Evolutionary conservation across 106 monocot genomes (phyloP).

Genomic region (Hemerocallis citrina): DNA sequence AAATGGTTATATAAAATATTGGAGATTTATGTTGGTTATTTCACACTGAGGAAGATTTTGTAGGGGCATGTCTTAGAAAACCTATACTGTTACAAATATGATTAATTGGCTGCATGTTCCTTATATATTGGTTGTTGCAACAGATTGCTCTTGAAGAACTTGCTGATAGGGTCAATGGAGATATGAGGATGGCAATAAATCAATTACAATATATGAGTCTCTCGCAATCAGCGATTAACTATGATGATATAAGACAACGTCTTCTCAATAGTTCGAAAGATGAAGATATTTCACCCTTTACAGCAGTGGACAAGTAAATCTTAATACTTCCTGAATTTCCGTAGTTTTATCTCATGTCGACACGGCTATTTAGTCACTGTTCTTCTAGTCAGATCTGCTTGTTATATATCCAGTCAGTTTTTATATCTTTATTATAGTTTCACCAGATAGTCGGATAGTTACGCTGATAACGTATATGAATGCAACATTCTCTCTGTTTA

Average conservation of each 20-base stretch:
- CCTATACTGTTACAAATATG: no score
- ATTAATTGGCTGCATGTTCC: background rate
- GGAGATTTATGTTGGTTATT: no score
- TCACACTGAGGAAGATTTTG: no score
- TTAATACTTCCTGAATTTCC: background rate
- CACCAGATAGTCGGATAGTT: no score
- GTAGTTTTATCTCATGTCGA: constrained; percentile 6
- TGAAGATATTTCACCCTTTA: constrained; percentile 98
- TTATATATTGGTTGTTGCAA: background rate
- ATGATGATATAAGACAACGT: constrained; percentile 84
- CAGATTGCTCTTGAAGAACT: constrained; percentile 94
- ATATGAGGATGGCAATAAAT: constrained; percentile 96
- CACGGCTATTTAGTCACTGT: no score
- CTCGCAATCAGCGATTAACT: constrained; percentile 66
- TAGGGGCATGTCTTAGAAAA: no score
- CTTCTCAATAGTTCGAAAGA: constrained; percentile 83
- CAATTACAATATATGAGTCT: constrained; percentile 98
- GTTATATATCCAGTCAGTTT: no score
- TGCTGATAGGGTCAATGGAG: constrained; percentile 87
- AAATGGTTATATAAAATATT: no score
- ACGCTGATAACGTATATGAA: no score
- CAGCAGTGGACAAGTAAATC: constrained; percentile 96
- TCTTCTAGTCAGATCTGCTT: no score
- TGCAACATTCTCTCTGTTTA: no score
- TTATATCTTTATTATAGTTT: no score